These are phyloP conservation scores for Dalbergia cochinchinensis DNA, from an alignment of 306 rosid species.

Conservation along the genomic window DNA sequence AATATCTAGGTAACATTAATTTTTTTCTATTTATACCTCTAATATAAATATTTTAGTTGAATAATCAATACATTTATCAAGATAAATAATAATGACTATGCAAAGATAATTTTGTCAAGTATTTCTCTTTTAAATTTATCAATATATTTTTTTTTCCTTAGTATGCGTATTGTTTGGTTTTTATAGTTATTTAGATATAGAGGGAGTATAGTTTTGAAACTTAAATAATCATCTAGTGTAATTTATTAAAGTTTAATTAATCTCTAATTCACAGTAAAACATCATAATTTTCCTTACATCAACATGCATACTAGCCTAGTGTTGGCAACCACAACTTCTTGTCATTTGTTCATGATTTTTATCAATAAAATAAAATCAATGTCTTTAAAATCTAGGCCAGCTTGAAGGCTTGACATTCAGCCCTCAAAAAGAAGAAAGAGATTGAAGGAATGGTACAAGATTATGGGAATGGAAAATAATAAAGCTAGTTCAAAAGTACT, in stretches of 20 bases:
- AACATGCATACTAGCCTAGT: background rate
- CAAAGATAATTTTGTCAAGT: too few relatives aligned
- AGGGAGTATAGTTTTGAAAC: background rate
- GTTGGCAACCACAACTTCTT: background rate
- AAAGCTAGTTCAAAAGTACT: constrained; percentile 23
- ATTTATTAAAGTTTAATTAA: too few relatives aligned
- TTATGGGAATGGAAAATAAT: constrained; percentile 26
- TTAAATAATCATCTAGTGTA: too few relatives aligned
- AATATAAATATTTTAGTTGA: too few relatives aligned
- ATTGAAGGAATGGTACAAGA: background rate
- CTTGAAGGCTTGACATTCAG: background rate
- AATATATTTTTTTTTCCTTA: too few relatives aligned
- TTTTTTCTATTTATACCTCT: too few relatives aligned
- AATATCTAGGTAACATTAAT: too few relatives aligned
- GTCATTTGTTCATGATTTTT: background rate
- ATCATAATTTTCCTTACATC: background rate
- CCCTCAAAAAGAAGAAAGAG: constrained; percentile 32
- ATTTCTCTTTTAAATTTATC: too few relatives aligned
- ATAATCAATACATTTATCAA: too few relatives aligned
- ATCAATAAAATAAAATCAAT: background rate
- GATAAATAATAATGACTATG: too few relatives aligned
- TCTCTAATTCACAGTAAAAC: background rate
- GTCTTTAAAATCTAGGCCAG: background rate
- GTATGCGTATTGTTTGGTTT: too few relatives aligned
- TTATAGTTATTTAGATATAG: too few relatives aligned